A percentile compares a stretch with the other conserved stretches of the same genome.
Conservation (phyloP, 345 rosid genomes). For the Zanthoxylum bungeanum region DNA sequence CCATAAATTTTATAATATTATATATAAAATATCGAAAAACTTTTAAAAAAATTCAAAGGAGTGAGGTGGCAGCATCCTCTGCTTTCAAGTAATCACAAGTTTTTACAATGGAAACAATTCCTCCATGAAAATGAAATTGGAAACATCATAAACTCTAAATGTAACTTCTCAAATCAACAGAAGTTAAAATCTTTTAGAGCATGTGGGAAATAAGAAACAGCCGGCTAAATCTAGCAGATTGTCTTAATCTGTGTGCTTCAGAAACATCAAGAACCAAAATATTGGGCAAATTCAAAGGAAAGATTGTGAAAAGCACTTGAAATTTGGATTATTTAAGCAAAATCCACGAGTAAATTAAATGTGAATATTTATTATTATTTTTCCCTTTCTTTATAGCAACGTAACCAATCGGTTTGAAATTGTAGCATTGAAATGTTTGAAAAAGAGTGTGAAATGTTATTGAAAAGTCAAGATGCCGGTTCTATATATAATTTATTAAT, state of each 20-base stretch:
- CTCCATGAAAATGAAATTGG: neutral
- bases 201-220: neutral
- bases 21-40: too few species aligned
- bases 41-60: too few species aligned
- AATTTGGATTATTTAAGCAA: neutral
- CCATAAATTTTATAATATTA: too few species aligned
- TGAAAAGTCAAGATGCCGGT: slow-evolving; percentile 23
- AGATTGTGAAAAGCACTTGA: neutral
- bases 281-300: neutral
- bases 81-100: neutral
- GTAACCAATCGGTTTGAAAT: slow-evolving; percentile 17
- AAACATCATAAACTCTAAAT: neutral
- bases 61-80: neutral
- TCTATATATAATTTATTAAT: neutral
- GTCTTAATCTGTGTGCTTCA: neutral
- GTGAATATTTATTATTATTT: neutral
- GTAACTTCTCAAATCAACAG: neutral
- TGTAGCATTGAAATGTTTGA: neutral
- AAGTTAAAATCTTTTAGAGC: neutral
- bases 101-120: neutral
- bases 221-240: neutral
- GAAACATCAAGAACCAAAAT: neutral
- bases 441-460: neutral
- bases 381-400: neutral
- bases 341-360: neutral